Percentiles rank a stretch among this genome's conserved stretches.
Conservation (phyloP, 768 basidiomycete genomes). For the Pleurotus citrinopileatus region DNA sequence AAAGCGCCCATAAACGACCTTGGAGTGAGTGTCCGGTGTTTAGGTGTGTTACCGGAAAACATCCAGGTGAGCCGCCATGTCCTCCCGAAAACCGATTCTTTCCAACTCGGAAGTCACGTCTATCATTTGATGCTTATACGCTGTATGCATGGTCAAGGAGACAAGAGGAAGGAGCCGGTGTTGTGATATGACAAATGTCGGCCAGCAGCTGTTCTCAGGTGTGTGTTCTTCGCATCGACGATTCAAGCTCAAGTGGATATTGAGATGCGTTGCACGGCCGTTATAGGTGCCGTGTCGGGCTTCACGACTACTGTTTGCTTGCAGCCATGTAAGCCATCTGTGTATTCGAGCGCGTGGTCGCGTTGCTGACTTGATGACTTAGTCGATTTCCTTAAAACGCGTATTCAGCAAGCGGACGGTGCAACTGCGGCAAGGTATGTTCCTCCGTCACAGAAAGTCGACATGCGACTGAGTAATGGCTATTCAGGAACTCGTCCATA, state of each 20-base stretch:
- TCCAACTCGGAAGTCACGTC: no score
- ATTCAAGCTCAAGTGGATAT: no score
- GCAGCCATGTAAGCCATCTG: slow-evolving; percentile 61
- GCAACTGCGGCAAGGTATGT: slow-evolving; percentile 31
- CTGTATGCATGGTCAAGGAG: not conserved
- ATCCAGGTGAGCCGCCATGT: no score
- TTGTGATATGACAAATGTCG: slow-evolving; percentile 59
- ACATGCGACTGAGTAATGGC: not conserved
- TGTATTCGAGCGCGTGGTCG: not conserved
- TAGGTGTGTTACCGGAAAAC: not conserved
- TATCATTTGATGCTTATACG: not conserved
- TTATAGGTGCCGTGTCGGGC: slow-evolving; percentile 75
- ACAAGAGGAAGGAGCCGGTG: not conserved
- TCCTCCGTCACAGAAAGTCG: not conserved
- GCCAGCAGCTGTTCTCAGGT: slow-evolving; percentile 67
- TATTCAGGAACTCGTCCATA: slow-evolving; percentile 30
- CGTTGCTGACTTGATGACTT: not conserved
- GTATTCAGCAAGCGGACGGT: slow-evolving; percentile 79
- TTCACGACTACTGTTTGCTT: slow-evolving; percentile 71
- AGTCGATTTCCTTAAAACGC: slow-evolving; percentile 94
- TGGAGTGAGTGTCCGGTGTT: no score
- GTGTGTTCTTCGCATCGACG: not conserved
- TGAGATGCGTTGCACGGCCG: no score
- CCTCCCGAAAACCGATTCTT: no score
- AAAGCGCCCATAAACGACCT: no score